A percentile compares a stretch with the other conserved stretches of the same genome.
phyloP scores from a whole-genome alignment of 768 basidiomycete genomes.

The Multifurca ochricompacta region DNA sequence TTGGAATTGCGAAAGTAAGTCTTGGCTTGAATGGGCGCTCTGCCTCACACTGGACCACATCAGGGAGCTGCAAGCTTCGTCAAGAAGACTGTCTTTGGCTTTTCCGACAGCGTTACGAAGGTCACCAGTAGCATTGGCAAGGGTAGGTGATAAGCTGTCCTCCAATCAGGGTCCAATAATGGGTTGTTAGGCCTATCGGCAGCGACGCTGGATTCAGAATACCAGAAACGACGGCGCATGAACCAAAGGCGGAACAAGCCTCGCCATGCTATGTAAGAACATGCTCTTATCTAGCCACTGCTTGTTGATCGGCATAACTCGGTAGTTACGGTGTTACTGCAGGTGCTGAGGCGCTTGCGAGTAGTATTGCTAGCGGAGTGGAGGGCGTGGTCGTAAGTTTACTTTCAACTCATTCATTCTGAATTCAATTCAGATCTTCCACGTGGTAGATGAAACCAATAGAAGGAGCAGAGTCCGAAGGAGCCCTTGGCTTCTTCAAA shows the following conservation, averaged over 20 bases:
- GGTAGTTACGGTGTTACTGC: slow-evolving; percentile 89
- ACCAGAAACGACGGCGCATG: slow-evolving; percentile 82
- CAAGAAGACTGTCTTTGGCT: slow-evolving; percentile 96
- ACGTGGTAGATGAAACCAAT: slow-evolving; percentile 79
- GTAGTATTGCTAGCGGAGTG: slow-evolving; percentile 89
- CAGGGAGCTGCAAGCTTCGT: slow-evolving; percentile 97
- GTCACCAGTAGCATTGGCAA: slow-evolving; percentile 97
- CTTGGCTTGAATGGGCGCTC: neutral
- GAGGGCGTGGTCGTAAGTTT: slow-evolving; percentile 81
- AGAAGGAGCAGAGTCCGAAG: slow-evolving; percentile 91
- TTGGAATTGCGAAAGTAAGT: slow-evolving; percentile 84
- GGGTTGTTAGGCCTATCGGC: slow-evolving; percentile 74
- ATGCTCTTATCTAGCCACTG: neutral
- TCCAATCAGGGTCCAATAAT: neutral
- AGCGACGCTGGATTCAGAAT: slow-evolving; percentile 94
- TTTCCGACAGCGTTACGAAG: slow-evolving; percentile 96
- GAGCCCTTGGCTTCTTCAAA: slow-evolving; percentile 95
- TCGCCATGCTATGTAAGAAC: slow-evolving; percentile 81
- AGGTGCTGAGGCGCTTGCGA: slow-evolving; percentile 90
- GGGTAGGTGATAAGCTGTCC: slow-evolving; percentile 39
- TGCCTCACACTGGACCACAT: neutral
- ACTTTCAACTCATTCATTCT: slow-evolving; percentile 4
- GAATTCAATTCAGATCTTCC: neutral
- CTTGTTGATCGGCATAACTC: neutral
- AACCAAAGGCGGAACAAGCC: slow-evolving; percentile 90